Conservation (phyloP, 2,329 filamentous ascomycete genomes). For the Ramichloridium luteum region DNA sequence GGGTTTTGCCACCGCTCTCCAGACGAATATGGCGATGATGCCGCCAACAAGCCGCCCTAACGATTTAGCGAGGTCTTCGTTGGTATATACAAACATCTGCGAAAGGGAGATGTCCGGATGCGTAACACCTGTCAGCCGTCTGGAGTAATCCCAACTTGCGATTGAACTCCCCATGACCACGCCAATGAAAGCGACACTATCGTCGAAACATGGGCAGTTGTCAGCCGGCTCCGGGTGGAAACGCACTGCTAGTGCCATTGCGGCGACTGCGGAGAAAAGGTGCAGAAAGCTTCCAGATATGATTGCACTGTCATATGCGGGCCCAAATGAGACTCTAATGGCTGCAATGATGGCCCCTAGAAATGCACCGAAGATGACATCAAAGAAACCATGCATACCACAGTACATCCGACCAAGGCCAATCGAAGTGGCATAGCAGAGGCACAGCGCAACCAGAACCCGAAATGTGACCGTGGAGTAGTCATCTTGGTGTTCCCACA, state of each 20-base stretch:
- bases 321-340: slow-evolving; percentile 43
- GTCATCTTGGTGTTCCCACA: slow-evolving; percentile 54
- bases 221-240: slow-evolving; percentile 93
- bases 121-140: slow-evolving; percentile 2
- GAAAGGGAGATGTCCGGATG: slow-evolving; percentile 5
- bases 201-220: slow-evolving; percentile 93
- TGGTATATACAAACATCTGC: slow-evolving; percentile 26
- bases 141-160: slow-evolving; percentile 65
- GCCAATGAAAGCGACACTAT: slow-evolving; percentile 84
- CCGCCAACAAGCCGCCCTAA: slow-evolving; percentile 61
- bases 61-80: slow-evolving; percentile 54
- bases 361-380: slow-evolving; percentile 69
- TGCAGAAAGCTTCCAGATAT: slow-evolving; percentile 52
- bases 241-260: slow-evolving; percentile 50
- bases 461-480: slow-evolving; percentile 38
- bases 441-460: slow-evolving; percentile 43
- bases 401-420: slow-evolving; percentile 87
- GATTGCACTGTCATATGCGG: slow-evolving; percentile 58
- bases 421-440: slow-evolving; percentile 81
- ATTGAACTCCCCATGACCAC: slow-evolving; percentile 76
- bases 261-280: slow-evolving; percentile 49
- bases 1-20: slow-evolving; percentile 85
- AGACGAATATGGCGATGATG: slow-evolving; percentile 72
- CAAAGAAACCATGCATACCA: slow-evolving; percentile 95
- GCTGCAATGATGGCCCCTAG: slow-evolving; percentile 57